phyloP scores from a whole-genome alignment of 129 eudicot species.

The Arctium lappa region DNA sequence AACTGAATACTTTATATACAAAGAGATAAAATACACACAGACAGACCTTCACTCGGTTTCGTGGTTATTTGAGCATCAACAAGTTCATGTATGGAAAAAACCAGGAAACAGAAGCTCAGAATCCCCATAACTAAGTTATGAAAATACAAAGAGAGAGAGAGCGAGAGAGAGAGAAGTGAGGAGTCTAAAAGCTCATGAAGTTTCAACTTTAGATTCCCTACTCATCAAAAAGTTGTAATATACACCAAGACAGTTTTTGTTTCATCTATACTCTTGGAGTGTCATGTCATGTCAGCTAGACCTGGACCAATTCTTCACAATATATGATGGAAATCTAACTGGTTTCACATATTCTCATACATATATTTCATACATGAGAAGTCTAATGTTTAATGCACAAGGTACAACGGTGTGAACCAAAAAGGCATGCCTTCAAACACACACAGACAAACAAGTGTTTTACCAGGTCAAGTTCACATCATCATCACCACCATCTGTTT shows the following conservation, averaged over 20 bases:
- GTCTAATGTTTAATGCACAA: constrained; percentile 22
- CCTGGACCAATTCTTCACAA: not conserved
- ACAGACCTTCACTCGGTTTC: constrained; percentile 55
- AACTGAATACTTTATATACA: not conserved
- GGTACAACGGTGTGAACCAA: constrained; percentile 20
- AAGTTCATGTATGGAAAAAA: constrained; percentile 30
- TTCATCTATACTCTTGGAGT: not conserved
- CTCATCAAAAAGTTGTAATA: not conserved
- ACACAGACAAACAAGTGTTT: constrained; percentile 23
- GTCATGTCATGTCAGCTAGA: not conserved
- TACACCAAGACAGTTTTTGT: not conserved
- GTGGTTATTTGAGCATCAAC: constrained; percentile 49
- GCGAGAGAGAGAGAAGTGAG: not conserved
- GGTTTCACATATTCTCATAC: not conserved
- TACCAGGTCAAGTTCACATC: constrained; percentile 30
- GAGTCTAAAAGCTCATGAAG: not conserved
- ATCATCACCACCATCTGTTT: not conserved
- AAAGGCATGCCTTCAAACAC: constrained; percentile 25
- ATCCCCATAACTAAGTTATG: constrained; percentile 36
- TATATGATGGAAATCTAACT: not conserved
- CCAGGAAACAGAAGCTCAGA: constrained; percentile 40
- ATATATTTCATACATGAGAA: not conserved
- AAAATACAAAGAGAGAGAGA: not conserved
- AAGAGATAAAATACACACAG: not conserved
- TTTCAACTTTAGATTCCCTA: constrained; percentile 8